Percentiles rank a stretch among this genome's conserved stretches.
phyloP scores from a whole-genome alignment of 1,284 basidiomycete species.

The Trichosporon sp. region DNA sequence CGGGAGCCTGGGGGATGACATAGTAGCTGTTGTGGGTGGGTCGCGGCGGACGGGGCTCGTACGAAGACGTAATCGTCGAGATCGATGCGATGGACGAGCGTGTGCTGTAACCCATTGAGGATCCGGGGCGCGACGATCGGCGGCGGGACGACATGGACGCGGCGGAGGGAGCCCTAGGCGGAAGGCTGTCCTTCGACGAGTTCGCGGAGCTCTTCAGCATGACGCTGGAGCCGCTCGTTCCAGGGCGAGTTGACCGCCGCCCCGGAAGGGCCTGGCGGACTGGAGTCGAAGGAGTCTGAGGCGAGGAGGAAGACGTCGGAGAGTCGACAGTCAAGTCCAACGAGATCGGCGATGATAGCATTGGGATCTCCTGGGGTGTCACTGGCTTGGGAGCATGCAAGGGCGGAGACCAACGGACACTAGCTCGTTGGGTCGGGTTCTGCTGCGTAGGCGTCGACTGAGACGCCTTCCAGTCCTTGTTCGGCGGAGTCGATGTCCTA shows the following conservation, averaged over 20 bases:
- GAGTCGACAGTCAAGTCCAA: conserved; percentile 1
- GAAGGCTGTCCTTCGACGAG: conserved; percentile 3
- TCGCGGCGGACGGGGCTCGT: background rate
- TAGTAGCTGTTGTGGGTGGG: conserved; percentile 8
- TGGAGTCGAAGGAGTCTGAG: background rate
- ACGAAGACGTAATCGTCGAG: conserved; percentile 20
- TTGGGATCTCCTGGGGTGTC: background rate
- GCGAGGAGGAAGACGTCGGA: background rate
- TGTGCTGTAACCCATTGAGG: conserved; percentile 20
- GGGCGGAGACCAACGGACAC: conserved; percentile 13
- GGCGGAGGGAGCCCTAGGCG: conserved; percentile 17
- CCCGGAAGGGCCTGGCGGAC: background rate
- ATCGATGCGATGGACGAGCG: conserved; percentile 27
- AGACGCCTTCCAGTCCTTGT: background rate
- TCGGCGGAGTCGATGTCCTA: conserved; percentile 1
- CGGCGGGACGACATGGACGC: conserved; percentile 19
- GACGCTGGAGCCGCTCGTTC: conserved; percentile 15
- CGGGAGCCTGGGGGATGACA: conserved; percentile 9
- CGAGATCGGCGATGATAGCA: conserved; percentile 1
- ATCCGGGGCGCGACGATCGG: conserved; percentile 22
- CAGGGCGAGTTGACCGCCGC: conserved; percentile 20
- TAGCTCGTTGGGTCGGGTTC: background rate
- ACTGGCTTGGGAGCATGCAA: conserved; percentile 3
- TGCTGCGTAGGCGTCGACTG: background rate
- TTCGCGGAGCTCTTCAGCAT: conserved; percentile 8